Base-by-base conservation (phyloP, 2,329 filamentous ascomycete genomes). In the Dothistroma septosporum region DNA sequence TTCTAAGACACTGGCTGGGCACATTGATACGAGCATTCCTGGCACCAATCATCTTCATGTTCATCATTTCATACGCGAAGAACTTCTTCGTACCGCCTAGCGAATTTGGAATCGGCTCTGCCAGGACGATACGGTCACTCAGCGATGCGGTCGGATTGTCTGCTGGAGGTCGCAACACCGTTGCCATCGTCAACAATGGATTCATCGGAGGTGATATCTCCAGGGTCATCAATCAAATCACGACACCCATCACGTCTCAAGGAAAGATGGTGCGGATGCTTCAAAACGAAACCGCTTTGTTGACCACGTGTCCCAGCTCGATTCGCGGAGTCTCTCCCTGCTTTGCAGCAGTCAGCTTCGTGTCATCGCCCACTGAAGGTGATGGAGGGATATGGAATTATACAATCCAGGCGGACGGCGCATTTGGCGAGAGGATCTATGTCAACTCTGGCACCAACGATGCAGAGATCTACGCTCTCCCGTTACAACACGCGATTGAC, bases 1-100 rank as follows among this genome's bases (percentile, higher is more conserved):
- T 84, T 57, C 73, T 80, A 57, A 80, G 83, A 5, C 80, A 83
- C 60, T 79, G 77, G 72, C 76, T 83, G 55, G 80, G 82, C 32
- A 85, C 83, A 0, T 73, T 79, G 22, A 73, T 84, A 9, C 78
- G 82, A 63, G 83, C 83, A 9, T 82, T 86, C 62, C 70, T 84
- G 58, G 76, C 83, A 9, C 84, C 84, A 0, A 78, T 85, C 28
- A 78, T 84, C 46, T 73, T 72, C 63, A 77, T 79, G 74, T 78
- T 78, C 70, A 76, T 77, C 67, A 82, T 83, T 52, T 78, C 79
- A 57, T 74, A 71, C 55, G 88, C 91, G 16, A 87, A 90, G 67
- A 92, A 92, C 73, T 84, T 96, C 64, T 93, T 96, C 69, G 84
- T 92, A 3, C 88, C 91, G 0, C 88, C 90, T 1, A 88, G 89